A percentile compares a stretch with the other conserved stretches of the same genome.
Conservation (phyloP, 2,329 filamentous ascomycete species). For the Cryphonectria carpinicola region DNA sequence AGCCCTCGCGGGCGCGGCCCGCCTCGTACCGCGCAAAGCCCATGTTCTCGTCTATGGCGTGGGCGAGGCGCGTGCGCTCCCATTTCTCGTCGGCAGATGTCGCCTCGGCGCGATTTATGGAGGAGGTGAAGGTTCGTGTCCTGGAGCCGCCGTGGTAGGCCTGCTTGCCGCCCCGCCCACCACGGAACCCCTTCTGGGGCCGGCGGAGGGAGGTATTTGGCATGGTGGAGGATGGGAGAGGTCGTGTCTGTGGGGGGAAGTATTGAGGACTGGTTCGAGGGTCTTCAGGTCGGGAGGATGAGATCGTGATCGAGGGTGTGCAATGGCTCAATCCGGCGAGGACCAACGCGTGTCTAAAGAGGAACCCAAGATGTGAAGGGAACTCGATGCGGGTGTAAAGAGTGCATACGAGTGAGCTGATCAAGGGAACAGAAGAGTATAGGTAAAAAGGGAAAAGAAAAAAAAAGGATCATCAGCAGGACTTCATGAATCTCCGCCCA, state of each 20-base stretch:
- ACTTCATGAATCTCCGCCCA: constrained; percentile 11
- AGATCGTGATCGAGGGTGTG: background rate
- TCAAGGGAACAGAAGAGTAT: background rate
- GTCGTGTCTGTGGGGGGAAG: background rate
- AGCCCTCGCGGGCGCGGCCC: constrained; percentile 78
- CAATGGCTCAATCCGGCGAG: background rate
- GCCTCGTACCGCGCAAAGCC: constrained; percentile 92
- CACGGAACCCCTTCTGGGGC: constrained; percentile 70
- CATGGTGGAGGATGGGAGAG: constrained; percentile 48
- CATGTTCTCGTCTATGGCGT: constrained; percentile 92
- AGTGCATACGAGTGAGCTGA: background rate
- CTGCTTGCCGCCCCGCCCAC: constrained; percentile 57
- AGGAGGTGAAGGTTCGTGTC: constrained; percentile 79
- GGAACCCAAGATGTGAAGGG: background rate
- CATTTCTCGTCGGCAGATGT: constrained; percentile 93
- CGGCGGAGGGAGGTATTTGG: constrained; percentile 62
- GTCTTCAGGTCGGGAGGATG: background rate
- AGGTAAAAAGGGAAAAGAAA: background rate
- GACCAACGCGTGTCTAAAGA: constrained; percentile 7
- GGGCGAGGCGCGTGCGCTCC: constrained; percentile 80
- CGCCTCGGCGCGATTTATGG: constrained; percentile 74
- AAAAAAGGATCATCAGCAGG: constrained; percentile 11
- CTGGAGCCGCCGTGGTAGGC: constrained; percentile 71
- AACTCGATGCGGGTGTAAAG: background rate
- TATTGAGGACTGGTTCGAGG: background rate